Percentiles rank a stretch among this genome's conserved stretches.
Conservation (phyloP, 306 rosid genomes). For the Myrica gale region DNA sequence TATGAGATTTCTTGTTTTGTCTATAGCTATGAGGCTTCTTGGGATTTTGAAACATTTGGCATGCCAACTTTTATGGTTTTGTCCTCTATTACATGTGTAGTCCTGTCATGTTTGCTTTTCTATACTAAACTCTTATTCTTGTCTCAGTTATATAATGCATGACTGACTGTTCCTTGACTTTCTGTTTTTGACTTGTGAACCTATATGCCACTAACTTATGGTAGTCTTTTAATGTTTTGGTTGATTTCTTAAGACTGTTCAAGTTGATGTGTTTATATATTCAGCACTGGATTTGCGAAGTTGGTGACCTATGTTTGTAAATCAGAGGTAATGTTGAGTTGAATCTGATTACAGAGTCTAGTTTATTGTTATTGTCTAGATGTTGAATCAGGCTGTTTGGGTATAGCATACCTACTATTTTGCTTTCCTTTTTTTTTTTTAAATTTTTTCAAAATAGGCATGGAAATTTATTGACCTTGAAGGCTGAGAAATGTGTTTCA, state of each 20-base stretch:
- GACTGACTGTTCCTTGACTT: background rate
- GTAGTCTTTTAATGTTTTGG: background rate
- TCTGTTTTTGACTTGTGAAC: background rate
- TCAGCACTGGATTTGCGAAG: background rate
- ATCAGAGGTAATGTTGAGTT: background rate
- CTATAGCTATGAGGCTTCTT: constrained; percentile 3
- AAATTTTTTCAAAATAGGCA: too few relatives aligned
- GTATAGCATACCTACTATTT: background rate
- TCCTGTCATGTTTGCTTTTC: background rate
- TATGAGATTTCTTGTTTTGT: background rate
- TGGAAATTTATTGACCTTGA: background rate
- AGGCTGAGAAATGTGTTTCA: background rate
- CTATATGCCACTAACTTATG: background rate
- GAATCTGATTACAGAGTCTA: background rate
- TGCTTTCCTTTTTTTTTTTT: background rate
- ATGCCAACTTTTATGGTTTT: background rate
- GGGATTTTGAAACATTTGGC: constrained; percentile 5
- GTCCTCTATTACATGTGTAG: constrained; percentile 5
- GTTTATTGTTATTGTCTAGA: background rate
- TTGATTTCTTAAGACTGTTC: too few relatives aligned
- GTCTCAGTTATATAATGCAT: constrained; percentile 5
- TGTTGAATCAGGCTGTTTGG: background rate
- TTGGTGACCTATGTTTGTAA: background rate
- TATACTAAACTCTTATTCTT: constrained; percentile 4
- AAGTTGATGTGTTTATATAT: background rate